Evolutionary conservation across 352 stramenopile genomes (phyloP), one percentile per base, ranked within the genome.

Genomic region (Pythium volutum): DNA sequence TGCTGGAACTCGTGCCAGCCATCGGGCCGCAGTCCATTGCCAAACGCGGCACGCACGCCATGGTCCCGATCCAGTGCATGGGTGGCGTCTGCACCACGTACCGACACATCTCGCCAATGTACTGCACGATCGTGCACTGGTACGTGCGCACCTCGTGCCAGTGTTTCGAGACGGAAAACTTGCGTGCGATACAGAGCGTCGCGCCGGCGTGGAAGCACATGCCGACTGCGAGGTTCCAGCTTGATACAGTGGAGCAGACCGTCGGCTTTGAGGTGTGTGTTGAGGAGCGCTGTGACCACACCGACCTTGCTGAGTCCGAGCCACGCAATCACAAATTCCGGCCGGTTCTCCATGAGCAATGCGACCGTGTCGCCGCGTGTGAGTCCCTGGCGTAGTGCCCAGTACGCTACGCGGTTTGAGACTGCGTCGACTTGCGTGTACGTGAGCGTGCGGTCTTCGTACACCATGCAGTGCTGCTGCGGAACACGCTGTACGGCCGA

Each of bases 21-120:
- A 62, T 98, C 91, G 1, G 85, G 85, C 11, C 90, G 85, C 34
- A 98, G 56, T 1, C 92, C 92, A 54, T 98, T 98, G 8, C 92
- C 92, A 62, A 98, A 93, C 0, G 89, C 88, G 33, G 93, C 75
- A 41, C 84, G 81, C 39, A 93, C 75, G 51, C 77, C 66, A 55
- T 93, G 87, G 36, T 84, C 70, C 57, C 80, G 76, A 66, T 93
- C 83, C 66, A 69, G 0, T 71, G 55, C 4, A n/a, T n/a, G n/a
- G n/a, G n/a, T n/a, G 83, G 71, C 18, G 79, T 71, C 50, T 83
- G 82, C 46, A 93, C 63, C 22, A 97, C 66, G 70, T 97, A 97
- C 4, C 88, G 73, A 64, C 84, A 95, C 71, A 97, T 91, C 43
- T 97, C 89, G 22, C 89, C 89, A 66, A 97, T 97, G 63, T 97